Evolutionary conservation across 2,329 filamentous ascomycete species (phyloP), one percentile per base, ranked within the genome.

Genomic region (Colletotrichum horii): DNA sequence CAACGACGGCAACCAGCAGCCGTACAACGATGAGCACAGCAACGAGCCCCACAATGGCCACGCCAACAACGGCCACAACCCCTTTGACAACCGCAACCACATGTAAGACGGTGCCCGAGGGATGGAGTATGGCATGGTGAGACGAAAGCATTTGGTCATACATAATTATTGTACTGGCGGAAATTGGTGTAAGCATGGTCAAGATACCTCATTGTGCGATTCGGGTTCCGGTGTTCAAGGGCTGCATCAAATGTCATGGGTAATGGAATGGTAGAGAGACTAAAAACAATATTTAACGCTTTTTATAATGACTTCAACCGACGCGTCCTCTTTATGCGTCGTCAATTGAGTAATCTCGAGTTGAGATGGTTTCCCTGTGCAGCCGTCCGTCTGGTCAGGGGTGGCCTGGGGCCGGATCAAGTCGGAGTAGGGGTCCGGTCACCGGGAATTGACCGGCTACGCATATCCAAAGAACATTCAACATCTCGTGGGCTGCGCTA

Each of bases 31-130:
- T 5, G 32, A 36, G 6, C 65, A 76, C 26, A 32, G 28, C 58
- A 32, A 28, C 56, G 43, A 48, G 9, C 56, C 19, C 56, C 34
- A 22, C 58, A 32, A 22, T 32, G 58, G 58, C 65, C 60, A 77
- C 2, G 32, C 28, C n/a, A 34, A 70, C 69, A 65, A 77, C 7
- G 32, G 26, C 16, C 43, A 70, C 19, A 67, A 75, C 61, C 75
- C 75, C n/a, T 77, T 77, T n/a, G 30, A 62, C 36, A 67, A 77
- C 67, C 67, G 62, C 14, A 58, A 68, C 32, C 66, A 66, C 65
- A 66, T 70, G 71, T 76, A 69, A 68, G 28, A 8, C 14, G 69
- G 19, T 30, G 43, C 3, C 11, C 19, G 58, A 0, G 19, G 24
- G 22, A 16, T 1, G 58, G 32, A 2, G 32, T 14, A 22, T 11